Percentiles rank a stretch among this genome's conserved stretches.
Evolutionary conservation across 2,329 filamentous ascomycete species (phyloP).

Genomic region (Bipolaris zeicola): DNA sequence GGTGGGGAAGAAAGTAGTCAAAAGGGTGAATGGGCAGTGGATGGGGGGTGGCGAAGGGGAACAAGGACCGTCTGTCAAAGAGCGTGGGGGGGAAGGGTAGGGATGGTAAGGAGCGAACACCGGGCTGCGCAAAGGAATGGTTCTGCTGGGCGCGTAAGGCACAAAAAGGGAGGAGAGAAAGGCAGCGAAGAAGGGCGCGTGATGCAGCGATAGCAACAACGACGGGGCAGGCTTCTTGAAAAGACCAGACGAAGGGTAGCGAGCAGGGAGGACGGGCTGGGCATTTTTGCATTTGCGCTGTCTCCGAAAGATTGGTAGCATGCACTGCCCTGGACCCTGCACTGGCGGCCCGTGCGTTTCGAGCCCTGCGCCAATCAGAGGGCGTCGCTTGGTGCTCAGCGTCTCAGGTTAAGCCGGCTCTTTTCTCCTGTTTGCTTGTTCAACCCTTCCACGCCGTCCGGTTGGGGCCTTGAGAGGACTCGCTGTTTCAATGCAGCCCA

Average conservation of each 20-base stretch:
- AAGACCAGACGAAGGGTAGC: conserved; percentile 26
- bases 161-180: conserved; percentile 30
- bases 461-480: conserved; percentile 14
- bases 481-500: conserved; percentile 32
- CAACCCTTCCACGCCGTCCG: conserved; percentile 15
- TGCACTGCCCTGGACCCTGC: conserved; percentile 7
- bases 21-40: conserved; percentile 15
- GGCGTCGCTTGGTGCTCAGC: conserved; percentile 21
- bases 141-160: conserved; percentile 30
- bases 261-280: conserved; percentile 16
- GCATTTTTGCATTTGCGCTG: conserved; percentile 25
- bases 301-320: conserved; percentile 36
- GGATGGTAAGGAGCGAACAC: conserved; percentile 51
- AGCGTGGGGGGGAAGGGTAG: conserved; percentile 39
- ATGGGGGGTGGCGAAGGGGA: conserved; percentile 15
- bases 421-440: conserved; percentile 16
- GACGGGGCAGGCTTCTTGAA: conserved; percentile 18
- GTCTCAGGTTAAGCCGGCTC: conserved; percentile 34
- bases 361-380: conserved; percentile 20
- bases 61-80: conserved; percentile 45
- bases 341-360: conserved; percentile 23
- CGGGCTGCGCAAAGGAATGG: conserved; percentile 39
- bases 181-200: conserved; percentile 27
- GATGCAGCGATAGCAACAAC: conserved; percentile 16
- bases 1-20: conserved; percentile 17